Conservation (phyloP, 805 yeast species). For the Starmerella etchellsii region DNA sequence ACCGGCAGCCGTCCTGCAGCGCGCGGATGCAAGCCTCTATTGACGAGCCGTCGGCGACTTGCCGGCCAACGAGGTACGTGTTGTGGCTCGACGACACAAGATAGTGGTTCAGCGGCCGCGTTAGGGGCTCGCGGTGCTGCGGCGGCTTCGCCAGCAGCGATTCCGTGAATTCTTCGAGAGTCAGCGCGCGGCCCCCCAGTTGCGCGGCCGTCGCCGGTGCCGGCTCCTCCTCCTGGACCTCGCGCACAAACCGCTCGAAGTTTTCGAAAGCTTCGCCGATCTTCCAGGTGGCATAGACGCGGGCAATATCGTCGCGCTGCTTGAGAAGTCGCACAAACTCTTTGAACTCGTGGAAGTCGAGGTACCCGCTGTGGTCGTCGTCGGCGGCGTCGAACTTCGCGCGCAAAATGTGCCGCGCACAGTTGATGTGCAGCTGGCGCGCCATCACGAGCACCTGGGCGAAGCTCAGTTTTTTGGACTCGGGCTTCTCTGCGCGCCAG, state of each 20-base stretch:
- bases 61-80: conserved; percentile 80
- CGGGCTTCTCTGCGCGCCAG: conserved; percentile 32
- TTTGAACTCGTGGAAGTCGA: conserved; percentile 65
- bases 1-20: conserved; percentile 82
- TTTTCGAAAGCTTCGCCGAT: conserved; percentile 8
- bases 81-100: conserved; percentile 89
- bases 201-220: conserved; percentile 1
- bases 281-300: conserved; percentile 35
- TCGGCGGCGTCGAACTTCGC: conserved; percentile 45
- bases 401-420: conserved; percentile 41
- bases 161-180: conserved; percentile 30
- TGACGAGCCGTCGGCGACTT: conserved; percentile 74
- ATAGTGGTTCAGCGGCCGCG: conserved; percentile 69
- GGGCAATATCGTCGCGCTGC: conserved; percentile 45
- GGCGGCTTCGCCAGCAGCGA: conserved; percentile 24
- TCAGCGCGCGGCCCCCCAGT: conserved; percentile 12
- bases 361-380: conserved; percentile 34
- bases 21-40: conserved; percentile 81
- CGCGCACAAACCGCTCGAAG: conserved; percentile 6
- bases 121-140: conserved; percentile 19
- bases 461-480: conserved; percentile 33
- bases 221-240: conserved; percentile 10
- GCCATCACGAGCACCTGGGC: conserved; percentile 57
- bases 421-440: conserved; percentile 55
- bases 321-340: conserved; percentile 57